Evolutionary conservation across 208 protist species (phyloP).

Genomic region (Endotrypanum monterogeii): DNA sequence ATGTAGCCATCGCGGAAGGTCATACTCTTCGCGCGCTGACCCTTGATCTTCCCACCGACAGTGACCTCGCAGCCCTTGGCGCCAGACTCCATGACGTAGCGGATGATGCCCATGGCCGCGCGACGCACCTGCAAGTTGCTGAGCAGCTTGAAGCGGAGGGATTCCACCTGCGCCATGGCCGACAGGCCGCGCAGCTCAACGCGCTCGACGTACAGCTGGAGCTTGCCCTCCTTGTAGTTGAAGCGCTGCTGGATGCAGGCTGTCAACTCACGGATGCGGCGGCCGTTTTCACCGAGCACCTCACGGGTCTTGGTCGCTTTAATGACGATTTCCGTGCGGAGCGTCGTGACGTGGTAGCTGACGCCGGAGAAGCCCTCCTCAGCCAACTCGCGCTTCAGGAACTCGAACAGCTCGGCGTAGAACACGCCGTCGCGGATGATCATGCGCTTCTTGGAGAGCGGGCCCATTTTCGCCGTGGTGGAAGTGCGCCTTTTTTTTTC

Average conservation of each 20-base stretch:
- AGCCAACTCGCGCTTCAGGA: constrained; percentile 97
- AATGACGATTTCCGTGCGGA: constrained; percentile 99
- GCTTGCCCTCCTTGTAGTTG: constrained; percentile 95
- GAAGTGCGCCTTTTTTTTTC: constrained; percentile 30
- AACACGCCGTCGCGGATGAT: constrained; percentile 99
- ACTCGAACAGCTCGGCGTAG: constrained; percentile 99
- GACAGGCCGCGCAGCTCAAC: constrained; percentile 97
- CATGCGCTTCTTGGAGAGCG: constrained; percentile 94
- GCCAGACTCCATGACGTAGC: constrained; percentile 98
- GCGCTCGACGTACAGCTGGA: constrained; percentile 98
- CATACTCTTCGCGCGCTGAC: constrained; percentile 99
- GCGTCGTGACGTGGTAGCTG: constrained; percentile 96
- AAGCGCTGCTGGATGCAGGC: constrained; percentile 98
- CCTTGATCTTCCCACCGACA: constrained; percentile 99
- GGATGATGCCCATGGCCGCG: constrained; percentile 98
- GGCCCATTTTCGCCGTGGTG: constrained; percentile 53
- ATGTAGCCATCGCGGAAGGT: constrained; percentile 99
- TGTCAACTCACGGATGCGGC: constrained; percentile 98
- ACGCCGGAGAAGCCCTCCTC: constrained; percentile 98
- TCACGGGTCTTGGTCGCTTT: constrained; percentile 96
- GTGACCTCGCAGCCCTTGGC: constrained; percentile 99
- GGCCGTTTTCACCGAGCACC: constrained; percentile 97
- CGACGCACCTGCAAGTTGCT: constrained; percentile 97
- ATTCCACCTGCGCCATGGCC: constrained; percentile 98
- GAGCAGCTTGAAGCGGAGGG: constrained; percentile 98